phyloP scores from a whole-genome alignment of 148 eudicot species.

The Amaranthus palmeri region DNA sequence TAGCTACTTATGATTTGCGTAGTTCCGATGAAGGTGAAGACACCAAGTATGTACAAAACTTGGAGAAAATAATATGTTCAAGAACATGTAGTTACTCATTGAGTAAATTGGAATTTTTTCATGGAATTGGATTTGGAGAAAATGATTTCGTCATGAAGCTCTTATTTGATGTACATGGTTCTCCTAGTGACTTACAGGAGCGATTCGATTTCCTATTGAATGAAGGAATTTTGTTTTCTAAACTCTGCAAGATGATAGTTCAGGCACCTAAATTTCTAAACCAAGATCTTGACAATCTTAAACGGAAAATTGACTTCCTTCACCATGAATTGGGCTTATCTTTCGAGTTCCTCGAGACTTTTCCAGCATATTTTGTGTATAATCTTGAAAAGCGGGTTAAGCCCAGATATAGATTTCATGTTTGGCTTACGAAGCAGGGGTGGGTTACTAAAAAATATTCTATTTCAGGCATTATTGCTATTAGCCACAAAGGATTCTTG shows the following conservation, averaged over 20 bases:
- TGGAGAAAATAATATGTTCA: conserved; percentile 30
- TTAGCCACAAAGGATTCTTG: conserved; percentile 53
- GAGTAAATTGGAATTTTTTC: conserved; percentile 48
- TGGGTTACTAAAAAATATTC: conserved; percentile 38
- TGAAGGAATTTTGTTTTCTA: conserved; percentile 48
- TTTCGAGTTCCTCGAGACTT: conserved; percentile 40
- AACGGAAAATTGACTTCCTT: conserved; percentile 48
- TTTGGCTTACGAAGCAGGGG: conserved; percentile 54
- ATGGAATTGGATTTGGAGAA: conserved; percentile 70
- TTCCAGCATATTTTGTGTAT: conserved; percentile 54
- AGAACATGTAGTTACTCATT: conserved; percentile 28
- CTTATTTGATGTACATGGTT: conserved; percentile 33
- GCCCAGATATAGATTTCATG: conserved; percentile 59
- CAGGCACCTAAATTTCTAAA: conserved; percentile 50
- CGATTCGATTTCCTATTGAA: conserved; percentile 56
- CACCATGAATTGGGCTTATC: conserved; percentile 42
- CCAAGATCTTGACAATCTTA: conserved; percentile 39
- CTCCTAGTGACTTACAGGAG: conserved; percentile 37
- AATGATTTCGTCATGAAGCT: conserved; percentile 38
- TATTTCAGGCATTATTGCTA: conserved; percentile 48
- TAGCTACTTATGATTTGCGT: conserved; percentile 31
- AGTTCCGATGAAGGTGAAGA: conserved; percentile 41
- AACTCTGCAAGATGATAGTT: conserved; percentile 52
- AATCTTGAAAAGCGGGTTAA: conserved; percentile 64
- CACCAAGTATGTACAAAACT: conserved; percentile 25